Evolutionary conservation across 345 rosid species (phyloP).

Genomic region (Hypericum perforatum): DNA sequence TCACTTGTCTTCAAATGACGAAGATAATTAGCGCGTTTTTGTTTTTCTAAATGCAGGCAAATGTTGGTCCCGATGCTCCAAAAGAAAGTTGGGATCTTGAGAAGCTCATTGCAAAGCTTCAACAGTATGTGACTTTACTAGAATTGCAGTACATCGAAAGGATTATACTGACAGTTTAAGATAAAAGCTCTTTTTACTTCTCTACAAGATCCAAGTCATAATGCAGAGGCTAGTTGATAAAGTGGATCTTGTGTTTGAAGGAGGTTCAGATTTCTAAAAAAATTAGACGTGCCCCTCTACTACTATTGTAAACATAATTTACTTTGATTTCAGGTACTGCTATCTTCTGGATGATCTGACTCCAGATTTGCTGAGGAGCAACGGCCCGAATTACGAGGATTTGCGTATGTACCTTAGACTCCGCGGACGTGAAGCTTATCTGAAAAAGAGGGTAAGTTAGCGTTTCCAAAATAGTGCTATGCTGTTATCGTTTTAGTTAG

Average conservation of each 20-base stretch:
- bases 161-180: too few species aligned
- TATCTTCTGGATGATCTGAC: constrained; percentile 72
- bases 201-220: too few species aligned
- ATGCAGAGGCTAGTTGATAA: too few species aligned
- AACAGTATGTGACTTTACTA: constrained; percentile 47
- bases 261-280: not conserved
- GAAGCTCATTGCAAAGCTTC: constrained; percentile 83
- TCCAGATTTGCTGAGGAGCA: constrained; percentile 57
- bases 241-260: too few species aligned
- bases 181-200: too few species aligned
- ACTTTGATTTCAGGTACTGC: constrained; percentile 54
- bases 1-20: not conserved
- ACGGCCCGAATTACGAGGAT: constrained; percentile 56
- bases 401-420: constrained; percentile 71
- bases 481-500: too few species aligned
- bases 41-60: constrained; percentile 43
- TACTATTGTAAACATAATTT: not conserved
- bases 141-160: constrained; percentile 5
- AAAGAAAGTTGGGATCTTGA: constrained; percentile 82
- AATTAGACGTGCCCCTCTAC: not conserved
- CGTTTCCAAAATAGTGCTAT: too few species aligned
- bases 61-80: constrained; percentile 63
- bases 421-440: constrained; percentile 82
- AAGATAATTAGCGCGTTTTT: constrained; percentile 3
- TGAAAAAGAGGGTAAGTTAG: constrained; percentile 68